Percentiles rank a stretch among this genome's conserved stretches.
phyloP scores from a whole-genome alignment of 2,329 filamentous ascomycete species.

The Diplodia scrobiculata region DNA sequence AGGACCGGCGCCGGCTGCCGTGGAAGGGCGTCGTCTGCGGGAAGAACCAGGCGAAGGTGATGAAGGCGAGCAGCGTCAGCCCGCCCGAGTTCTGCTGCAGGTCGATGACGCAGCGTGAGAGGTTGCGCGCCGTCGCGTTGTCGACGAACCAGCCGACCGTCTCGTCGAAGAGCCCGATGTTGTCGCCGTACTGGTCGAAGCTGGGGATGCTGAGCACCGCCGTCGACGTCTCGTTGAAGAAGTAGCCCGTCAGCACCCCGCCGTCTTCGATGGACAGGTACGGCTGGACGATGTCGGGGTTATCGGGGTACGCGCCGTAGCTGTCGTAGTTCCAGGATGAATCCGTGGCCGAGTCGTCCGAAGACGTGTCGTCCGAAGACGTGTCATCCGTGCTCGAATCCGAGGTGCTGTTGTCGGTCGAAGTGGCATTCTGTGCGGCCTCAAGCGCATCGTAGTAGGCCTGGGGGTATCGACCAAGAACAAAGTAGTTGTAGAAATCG shows the following conservation, averaged over 20 bases:
- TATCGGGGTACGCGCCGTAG: slow-evolving; percentile 36
- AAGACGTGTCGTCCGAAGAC: neutral
- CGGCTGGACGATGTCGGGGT: slow-evolving; percentile 34
- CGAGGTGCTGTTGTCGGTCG: neutral
- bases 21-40: slow-evolving; percentile 34
- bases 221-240: slow-evolving; percentile 43
- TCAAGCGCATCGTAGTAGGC: slow-evolving; percentile 30
- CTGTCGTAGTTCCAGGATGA: slow-evolving; percentile 32
- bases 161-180: slow-evolving; percentile 38
- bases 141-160: slow-evolving; percentile 48
- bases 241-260: slow-evolving; percentile 48
- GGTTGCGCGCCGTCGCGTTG: slow-evolving; percentile 49
- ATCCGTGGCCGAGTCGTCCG: neutral
- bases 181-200: slow-evolving; percentile 39
- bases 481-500: slow-evolving; percentile 52
- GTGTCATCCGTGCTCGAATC: neutral
- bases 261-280: slow-evolving; percentile 32
- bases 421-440: neutral
- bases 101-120: slow-evolving; percentile 63
- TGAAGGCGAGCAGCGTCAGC: slow-evolving; percentile 35
- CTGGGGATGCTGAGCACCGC: slow-evolving; percentile 49
- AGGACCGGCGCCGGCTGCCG: slow-evolving; percentile 34
- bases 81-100: slow-evolving; percentile 42
- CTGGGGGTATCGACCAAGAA: slow-evolving; percentile 38
- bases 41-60: slow-evolving; percentile 34